phyloP scores from a whole-genome alignment of 257 asterid species.

The Penstemon barbatus region DNA sequence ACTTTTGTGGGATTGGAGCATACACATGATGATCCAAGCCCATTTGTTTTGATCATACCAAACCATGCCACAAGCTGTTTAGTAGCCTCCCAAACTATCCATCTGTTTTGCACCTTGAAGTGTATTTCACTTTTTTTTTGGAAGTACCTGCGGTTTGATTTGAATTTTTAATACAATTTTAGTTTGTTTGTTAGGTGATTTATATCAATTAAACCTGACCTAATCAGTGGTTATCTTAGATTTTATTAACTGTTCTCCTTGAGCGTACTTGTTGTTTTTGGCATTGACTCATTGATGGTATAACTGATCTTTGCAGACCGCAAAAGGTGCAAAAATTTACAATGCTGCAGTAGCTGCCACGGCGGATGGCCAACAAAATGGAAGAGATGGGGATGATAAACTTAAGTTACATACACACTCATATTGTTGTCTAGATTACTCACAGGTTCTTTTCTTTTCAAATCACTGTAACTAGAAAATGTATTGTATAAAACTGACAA shows the following conservation, averaged over 20 bases:
- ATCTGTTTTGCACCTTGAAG: slow-evolving; percentile 6
- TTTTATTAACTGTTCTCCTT: slow-evolving; percentile 10
- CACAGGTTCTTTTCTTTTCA: slow-evolving; percentile 60
- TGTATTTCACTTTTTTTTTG: slow-evolving; percentile 10
- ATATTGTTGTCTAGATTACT: slow-evolving; percentile 85
- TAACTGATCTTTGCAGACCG: slow-evolving; percentile 47
- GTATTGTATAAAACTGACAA: slow-evolving; percentile 14
- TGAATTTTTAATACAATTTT: slow-evolving; percentile 8
- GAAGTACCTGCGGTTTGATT: neutral
- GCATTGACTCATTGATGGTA: slow-evolving; percentile 25
- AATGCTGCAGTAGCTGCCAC: slow-evolving; percentile 77
- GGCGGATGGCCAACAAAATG: slow-evolving; percentile 54
- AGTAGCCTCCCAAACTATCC: slow-evolving; percentile 1
- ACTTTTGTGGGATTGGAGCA: neutral
- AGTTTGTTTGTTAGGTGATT: slow-evolving; percentile 5
- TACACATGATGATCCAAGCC: slow-evolving; percentile 9
- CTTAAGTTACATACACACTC: slow-evolving; percentile 87
- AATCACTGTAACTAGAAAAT: slow-evolving; percentile 14
- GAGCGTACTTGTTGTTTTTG: slow-evolving; percentile 4
- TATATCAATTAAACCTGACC: neutral
- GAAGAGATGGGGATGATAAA: slow-evolving; percentile 88
- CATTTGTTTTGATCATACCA: slow-evolving; percentile 19
- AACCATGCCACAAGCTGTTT: slow-evolving; percentile 17
- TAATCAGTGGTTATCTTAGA: slow-evolving; percentile 6
- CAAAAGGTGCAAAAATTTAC: slow-evolving; percentile 83